These are phyloP conservation scores for Balamuthia mandrillaris DNA, from an alignment of 208 protist species.

Conservation along the genomic window DNA sequence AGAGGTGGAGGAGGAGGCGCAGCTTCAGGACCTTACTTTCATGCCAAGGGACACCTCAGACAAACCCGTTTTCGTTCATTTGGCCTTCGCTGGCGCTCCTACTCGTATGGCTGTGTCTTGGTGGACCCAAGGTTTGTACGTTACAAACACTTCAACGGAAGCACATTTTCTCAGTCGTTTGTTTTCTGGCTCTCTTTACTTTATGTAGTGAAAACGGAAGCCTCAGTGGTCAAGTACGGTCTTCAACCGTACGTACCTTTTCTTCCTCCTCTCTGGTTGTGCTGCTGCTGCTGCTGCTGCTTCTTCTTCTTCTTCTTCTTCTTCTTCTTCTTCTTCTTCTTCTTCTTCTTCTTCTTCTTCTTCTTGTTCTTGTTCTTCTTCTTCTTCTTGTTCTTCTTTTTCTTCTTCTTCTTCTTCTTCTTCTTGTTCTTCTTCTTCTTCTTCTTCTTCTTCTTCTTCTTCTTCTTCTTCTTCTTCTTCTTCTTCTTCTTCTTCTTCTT, in stretches of 20 bases:
- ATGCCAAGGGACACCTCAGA: no score
- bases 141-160: no score
- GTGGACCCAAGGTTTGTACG: not conserved
- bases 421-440: not conserved
- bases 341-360: not conserved
- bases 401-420: not conserved
- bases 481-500: no score
- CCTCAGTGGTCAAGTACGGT: not conserved
- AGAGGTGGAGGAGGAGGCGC: no score
- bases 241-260: no score
- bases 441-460: no score
- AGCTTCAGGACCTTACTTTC: no score
- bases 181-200: not conserved
- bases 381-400: not conserved
- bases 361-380: not conserved
- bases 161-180: not conserved
- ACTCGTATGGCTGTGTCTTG: conserved; percentile 21
- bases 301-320: not conserved
- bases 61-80: no score
- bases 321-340: not conserved
- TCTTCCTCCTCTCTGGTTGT: no score
- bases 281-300: not conserved
- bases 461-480: no score
- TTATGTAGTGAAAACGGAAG: not conserved
- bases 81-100: not conserved